These are phyloP conservation scores for Eutrema japonicum DNA, from an alignment of 345 rosid genomes.

Conservation along the genomic window DNA sequence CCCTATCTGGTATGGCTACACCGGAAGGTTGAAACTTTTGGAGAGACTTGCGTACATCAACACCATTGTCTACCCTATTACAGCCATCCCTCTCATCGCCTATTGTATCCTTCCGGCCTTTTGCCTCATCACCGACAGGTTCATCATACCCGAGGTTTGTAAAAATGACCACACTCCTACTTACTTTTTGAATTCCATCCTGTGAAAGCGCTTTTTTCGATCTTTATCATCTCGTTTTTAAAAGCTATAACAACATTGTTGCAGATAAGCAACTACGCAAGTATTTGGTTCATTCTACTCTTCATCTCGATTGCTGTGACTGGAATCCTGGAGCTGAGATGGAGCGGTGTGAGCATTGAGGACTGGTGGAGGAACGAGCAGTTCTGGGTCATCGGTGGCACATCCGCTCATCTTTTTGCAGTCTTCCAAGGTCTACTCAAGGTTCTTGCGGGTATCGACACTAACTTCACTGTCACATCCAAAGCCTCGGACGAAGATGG, in stretches of 20 bases:
- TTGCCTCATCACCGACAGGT: conserved; percentile 91
- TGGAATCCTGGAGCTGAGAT: conserved; percentile 91
- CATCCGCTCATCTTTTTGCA: conserved; percentile 97
- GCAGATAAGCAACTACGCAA: conserved; percentile 98
- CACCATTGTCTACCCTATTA: conserved; percentile 94
- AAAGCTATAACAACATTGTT: conserved; percentile 21
- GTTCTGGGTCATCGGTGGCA: conserved; percentile 99
- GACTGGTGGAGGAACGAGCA: conserved; percentile 99
- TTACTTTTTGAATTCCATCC: neutral
- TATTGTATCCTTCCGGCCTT: conserved; percentile 95
- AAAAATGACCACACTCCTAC: conserved; percentile 10
- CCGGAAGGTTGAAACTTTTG: conserved; percentile 74
- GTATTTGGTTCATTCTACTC: conserved; percentile 98
- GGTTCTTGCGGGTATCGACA: conserved; percentile 96
- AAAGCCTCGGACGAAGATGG: conserved; percentile 96
- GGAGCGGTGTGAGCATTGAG: conserved; percentile 95
- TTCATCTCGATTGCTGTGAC: conserved; percentile 82
- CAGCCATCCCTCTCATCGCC: conserved; percentile 90
- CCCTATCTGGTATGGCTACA: conserved; percentile 98
- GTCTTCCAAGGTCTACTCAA: conserved; percentile 98
- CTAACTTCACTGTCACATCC: conserved; percentile 97
- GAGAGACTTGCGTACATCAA: conserved; percentile 96
- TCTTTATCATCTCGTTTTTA: conserved; percentile 1
- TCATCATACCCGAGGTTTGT: conserved; percentile 94
- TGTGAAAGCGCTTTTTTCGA: neutral